Evolutionary conservation across 768 basidiomycete species (phyloP).

Genomic region (Kwoniella dendrophila): DNA sequence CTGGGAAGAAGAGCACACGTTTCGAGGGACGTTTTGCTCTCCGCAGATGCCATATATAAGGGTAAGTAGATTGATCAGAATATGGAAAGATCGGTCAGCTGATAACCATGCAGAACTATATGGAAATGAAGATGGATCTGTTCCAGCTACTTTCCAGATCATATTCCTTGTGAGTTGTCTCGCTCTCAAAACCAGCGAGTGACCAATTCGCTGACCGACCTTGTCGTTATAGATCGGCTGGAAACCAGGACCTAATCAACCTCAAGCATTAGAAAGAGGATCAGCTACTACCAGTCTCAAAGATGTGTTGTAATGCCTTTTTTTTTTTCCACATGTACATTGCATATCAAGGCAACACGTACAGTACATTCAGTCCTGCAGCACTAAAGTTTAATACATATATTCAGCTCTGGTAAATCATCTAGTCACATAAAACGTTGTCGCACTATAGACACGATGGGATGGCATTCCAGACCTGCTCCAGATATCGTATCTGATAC

Average conservation of each 20-base stretch:
- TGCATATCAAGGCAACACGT: too few species aligned
- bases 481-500: too few species aligned
- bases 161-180: conserved; percentile 76
- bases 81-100: background rate
- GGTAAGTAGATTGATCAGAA: conserved; percentile 59
- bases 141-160: conserved; percentile 94
- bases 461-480: too few species aligned
- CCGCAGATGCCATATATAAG: conserved; percentile 91
- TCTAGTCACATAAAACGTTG: background rate
- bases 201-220: background rate
- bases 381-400: background rate
- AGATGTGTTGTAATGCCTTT: conserved; percentile 60
- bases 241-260: conserved; percentile 72
- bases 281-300: conserved; percentile 66
- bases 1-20: conserved; percentile 74
- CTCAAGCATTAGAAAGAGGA: conserved; percentile 68
- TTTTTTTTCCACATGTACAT: background rate
- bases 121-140: conserved; percentile 75
- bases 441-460: too few species aligned
- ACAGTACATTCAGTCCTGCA: background rate
- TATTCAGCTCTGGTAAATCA: background rate
- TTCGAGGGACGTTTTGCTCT: conserved; percentile 81
- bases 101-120: conserved; percentile 68
- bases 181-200: background rate
- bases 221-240: conserved; percentile 68